A percentile compares a stretch with the other conserved stretches of the same genome.
phyloP scores from a whole-genome alignment of 2,329 filamentous ascomycete species.

The Paecilomyces sp. region DNA sequence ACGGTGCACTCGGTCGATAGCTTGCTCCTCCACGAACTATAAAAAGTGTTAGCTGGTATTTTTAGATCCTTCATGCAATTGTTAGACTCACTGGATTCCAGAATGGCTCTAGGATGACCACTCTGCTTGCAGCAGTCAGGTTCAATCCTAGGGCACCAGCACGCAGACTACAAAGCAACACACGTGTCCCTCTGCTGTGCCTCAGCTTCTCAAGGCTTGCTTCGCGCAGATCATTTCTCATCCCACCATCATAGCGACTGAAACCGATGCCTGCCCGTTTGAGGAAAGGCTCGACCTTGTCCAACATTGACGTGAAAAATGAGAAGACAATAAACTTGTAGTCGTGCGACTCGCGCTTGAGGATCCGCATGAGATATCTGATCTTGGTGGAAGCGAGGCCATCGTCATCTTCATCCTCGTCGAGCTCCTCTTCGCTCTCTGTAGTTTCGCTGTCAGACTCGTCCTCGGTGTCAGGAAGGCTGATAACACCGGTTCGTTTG shows the following conservation, averaged over 20 bases:
- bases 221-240: conserved; percentile 90
- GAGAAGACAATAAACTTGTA: conserved; percentile 99
- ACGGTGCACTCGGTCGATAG: conserved; percentile 96
- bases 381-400: conserved; percentile 73
- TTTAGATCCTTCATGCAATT: background rate
- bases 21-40: conserved; percentile 97
- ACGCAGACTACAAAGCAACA: conserved; percentile 87
- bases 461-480: conserved; percentile 19
- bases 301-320: conserved; percentile 96
- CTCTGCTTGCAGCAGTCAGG: conserved; percentile 83
- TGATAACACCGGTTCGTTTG: conserved; percentile 6
- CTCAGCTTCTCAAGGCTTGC: conserved; percentile 72
- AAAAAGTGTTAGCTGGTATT: conserved; percentile 6
- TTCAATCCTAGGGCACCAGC: conserved; percentile 92
- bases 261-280: conserved; percentile 65
- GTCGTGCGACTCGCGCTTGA: conserved; percentile 67
- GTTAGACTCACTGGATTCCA: conserved; percentile 74
- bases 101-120: conserved; percentile 94
- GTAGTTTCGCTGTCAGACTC: conserved; percentile 34
- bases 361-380: conserved; percentile 70
- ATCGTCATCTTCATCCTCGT: conserved; percentile 38
- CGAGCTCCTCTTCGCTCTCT: conserved; percentile 31
- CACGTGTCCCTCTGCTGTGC: conserved; percentile 65
- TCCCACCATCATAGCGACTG: conserved; percentile 87
- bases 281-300: conserved; percentile 90